Base-by-base conservation (phyloP, 2,329 filamentous ascomycete species). In the Talaromyces atroroseus region DNA sequence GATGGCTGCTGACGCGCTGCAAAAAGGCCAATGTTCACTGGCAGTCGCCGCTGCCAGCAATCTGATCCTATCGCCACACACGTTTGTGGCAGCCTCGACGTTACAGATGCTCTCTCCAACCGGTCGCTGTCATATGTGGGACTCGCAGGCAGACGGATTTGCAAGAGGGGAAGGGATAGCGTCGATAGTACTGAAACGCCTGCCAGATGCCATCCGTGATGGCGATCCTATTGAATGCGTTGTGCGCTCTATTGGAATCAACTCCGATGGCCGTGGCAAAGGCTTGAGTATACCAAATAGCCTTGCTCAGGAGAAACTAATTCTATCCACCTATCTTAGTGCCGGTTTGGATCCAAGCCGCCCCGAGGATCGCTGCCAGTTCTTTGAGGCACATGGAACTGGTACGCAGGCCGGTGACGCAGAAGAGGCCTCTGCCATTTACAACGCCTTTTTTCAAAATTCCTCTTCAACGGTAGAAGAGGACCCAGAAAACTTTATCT, bases 161-260 rank as follows among this genome's bases (percentile, higher is more conserved):
- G 78, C 71, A 26, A 74, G 80, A 0, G 80, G 78, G 11, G 82
- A 85, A 52, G 81, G 80, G 0, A 66, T 82, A 11, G 75, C 75
- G 0, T 68, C 71, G 0, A 60, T 85, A 0, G 66, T 84, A 0
- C 60, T 86, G 0, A 85, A 85, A 63, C 69, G 65, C 1, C 62
- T 84, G 1, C 67, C 64, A 5, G 65, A 72, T 1, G 83, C 83
- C 0, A 55, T 84, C 3, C 65, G 57, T 0, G 74, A 79, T 61
- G 73, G 73, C 0, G 77, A 80, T 58, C 61, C 70, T 3, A 75
- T 81, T 26, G 70, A 76, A 34, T 70, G 70, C 44, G 61, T 74
- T 5, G 64, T 75, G 24, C 67, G 71, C 0, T 68, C 65, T 29
- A 69, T 67, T 1, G 65, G 63, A 5, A 62, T 70, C 23, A 75